Percentiles rank a stretch among this genome's conserved stretches.
phyloP scores from a whole-genome alignment of 2,329 filamentous ascomycete genomes.

The Cladosporium sp. region DNA sequence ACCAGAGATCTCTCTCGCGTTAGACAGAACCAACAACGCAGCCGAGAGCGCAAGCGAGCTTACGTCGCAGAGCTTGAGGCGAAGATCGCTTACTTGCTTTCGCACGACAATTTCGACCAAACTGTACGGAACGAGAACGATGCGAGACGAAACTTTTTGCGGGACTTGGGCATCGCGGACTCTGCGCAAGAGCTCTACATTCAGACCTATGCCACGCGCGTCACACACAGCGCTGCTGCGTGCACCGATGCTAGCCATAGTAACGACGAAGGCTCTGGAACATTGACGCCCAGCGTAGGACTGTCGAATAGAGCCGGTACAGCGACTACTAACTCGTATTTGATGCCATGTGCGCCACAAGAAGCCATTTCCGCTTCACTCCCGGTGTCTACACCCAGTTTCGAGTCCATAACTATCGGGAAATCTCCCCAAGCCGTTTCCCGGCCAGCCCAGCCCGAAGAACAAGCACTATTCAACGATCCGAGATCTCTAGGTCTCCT shows the following conservation, averaged over 20 bases:
- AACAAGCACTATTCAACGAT: neutral
- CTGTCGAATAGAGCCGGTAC: neutral
- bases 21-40: conserved; percentile 13
- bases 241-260: neutral
- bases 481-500: neutral
- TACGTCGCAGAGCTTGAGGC: conserved; percentile 2
- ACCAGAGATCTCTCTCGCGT: conserved; percentile 4
- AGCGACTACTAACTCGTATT: neutral
- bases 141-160: neutral
- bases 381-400: neutral
- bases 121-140: neutral
- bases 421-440: neutral
- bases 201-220: neutral
- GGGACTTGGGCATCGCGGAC: conserved; percentile 1
- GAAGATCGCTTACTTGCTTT: neutral
- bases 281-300: neutral
- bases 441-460: neutral
- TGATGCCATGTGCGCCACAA: neutral
- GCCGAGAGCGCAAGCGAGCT: conserved; percentile 11
- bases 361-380: neutral
- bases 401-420: neutral
- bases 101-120: neutral
- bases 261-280: neutral
- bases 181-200: conserved; percentile 1
- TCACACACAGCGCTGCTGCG: neutral